Base-by-base conservation (phyloP, 1,139 yeast species). In the Candida glucosophila region DNA sequence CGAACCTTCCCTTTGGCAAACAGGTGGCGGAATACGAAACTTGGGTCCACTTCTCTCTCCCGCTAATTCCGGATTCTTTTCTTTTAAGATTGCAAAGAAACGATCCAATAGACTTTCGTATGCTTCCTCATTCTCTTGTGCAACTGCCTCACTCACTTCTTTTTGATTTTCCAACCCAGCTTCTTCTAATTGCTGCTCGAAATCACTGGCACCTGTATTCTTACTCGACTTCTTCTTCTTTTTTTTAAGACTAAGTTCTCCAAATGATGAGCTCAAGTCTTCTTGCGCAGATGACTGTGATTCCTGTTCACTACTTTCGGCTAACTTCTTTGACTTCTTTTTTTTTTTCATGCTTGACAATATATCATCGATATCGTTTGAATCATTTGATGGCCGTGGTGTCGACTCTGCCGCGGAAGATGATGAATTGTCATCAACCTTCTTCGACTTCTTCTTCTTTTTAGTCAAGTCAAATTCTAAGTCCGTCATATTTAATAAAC, bases 1-100 rank as follows among this genome's bases (percentile, higher is more conserved):
- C 48, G 78, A 76, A 58, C 98, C 97, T 65, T 90, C 99, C 67
- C 98, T 86, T 58, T 80, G 82, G 55, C 94, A 90, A 37, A 80
- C 69, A 36, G 99, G 99, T 28, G 97, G 98, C 29, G 98, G 98
- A 45, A 90, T 88, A 69, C 92, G 82, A 65, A 88, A 81, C 59
- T 88, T 88, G 30, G 86, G 76, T 25, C 95, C 93, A 23, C 86
- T 69, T 58, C 93, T 77, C 52, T 90, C 96, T 43, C 97, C 96
- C 25, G 97, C 98, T 48, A 92, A 73, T 55, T 90, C 98, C 33
- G 99, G 99, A 62, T 90, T 92, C 62, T 90, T 88, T 41, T 82
- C 79, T 47, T 83, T 85, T 47, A 92, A 72, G 37, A 88, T 78
- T 30, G 66, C 60, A 64, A 86, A 90, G 52, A 92, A 88, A 52